A percentile compares a stretch with the other conserved stretches of the same genome.
phyloP scores from a whole-genome alignment of 768 basidiomycete species.

The Naganishia friedmannii region DNA sequence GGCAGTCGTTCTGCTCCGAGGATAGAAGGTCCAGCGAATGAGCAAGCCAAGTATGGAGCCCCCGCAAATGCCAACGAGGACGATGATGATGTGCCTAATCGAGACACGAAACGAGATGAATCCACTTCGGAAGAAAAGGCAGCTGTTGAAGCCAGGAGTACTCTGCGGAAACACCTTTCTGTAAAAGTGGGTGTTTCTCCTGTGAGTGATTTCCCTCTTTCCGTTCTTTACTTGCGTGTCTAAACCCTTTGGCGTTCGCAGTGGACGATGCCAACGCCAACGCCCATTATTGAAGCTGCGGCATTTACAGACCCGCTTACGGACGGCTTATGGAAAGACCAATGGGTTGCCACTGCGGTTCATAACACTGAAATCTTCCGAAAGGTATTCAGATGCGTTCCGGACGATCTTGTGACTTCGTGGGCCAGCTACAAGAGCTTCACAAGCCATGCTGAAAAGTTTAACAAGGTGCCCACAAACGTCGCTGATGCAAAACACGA shows the following conservation, averaged over 20 bases:
- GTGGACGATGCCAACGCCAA: constrained; percentile 65
- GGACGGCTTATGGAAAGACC: constrained; percentile 82
- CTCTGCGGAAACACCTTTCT: constrained; percentile 59
- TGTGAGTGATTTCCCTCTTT: constrained; percentile 3
- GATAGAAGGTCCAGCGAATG: constrained; percentile 34
- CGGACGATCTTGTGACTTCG: constrained; percentile 86
- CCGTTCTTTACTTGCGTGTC: neutral
- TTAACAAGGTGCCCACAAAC: constrained; percentile 50
- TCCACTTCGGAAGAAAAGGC: constrained; percentile 58
- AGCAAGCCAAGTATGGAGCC: constrained; percentile 56
- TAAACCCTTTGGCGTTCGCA: neutral
- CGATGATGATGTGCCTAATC: constrained; percentile 58
- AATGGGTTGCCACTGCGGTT: constrained; percentile 81
- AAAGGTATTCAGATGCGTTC: constrained; percentile 88
- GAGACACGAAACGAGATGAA: constrained; percentile 56
- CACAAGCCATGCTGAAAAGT: constrained; percentile 54
- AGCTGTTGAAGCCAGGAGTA: constrained; percentile 58
- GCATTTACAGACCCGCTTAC: constrained; percentile 84
- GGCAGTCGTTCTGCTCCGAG: constrained; percentile 36
- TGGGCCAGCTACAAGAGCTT: constrained; percentile 97
- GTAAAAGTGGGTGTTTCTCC: constrained; percentile 59
- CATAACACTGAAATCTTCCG: constrained; percentile 95
- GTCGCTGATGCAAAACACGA: constrained; percentile 44
- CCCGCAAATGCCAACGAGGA: constrained; percentile 59
- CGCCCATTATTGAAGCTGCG: constrained; percentile 70